Evolutionary conservation across 1,139 yeast species (phyloP).

Genomic region (Suhomyces maxii): DNA sequence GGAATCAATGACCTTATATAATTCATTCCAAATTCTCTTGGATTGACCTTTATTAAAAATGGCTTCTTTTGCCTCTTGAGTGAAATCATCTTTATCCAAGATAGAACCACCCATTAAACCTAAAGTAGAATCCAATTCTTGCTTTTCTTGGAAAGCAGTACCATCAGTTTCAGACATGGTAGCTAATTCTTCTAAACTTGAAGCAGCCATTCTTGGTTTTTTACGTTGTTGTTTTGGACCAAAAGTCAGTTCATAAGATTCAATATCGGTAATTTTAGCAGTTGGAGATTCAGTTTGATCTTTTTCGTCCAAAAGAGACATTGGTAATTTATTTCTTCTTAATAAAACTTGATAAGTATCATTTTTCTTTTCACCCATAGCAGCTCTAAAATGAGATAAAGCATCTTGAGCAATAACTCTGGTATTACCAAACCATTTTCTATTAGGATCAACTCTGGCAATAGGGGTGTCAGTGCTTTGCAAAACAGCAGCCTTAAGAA

Average conservation of each 20-base stretch:
- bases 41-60: constrained; percentile 97
- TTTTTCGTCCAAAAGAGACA: constrained; percentile 90
- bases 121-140: constrained; percentile 70
- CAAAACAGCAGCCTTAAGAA: constrained; percentile 81
- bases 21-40: constrained; percentile 97
- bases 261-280: constrained; percentile 83
- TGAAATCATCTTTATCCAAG: constrained; percentile 73
- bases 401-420: constrained; percentile 98
- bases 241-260: constrained; percentile 76
- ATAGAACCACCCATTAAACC: constrained; percentile 75
- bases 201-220: constrained; percentile 78
- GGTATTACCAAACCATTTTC: constrained; percentile 97
- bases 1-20: constrained; percentile 94
- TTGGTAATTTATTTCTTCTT: constrained; percentile 89
- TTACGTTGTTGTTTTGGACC: constrained; percentile 96
- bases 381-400: constrained; percentile 87
- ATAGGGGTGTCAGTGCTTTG: constrained; percentile 87
- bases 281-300: constrained; percentile 72
- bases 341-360: constrained; percentile 88
- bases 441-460: constrained; percentile 94
- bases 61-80: constrained; percentile 90
- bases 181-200: constrained; percentile 82
- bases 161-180: constrained; percentile 57
- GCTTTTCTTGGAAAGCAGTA: constrained; percentile 66
- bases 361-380: constrained; percentile 81